Conservation (phyloP, 139 green algal genomes). For the Tetraselmis striata region DNA sequence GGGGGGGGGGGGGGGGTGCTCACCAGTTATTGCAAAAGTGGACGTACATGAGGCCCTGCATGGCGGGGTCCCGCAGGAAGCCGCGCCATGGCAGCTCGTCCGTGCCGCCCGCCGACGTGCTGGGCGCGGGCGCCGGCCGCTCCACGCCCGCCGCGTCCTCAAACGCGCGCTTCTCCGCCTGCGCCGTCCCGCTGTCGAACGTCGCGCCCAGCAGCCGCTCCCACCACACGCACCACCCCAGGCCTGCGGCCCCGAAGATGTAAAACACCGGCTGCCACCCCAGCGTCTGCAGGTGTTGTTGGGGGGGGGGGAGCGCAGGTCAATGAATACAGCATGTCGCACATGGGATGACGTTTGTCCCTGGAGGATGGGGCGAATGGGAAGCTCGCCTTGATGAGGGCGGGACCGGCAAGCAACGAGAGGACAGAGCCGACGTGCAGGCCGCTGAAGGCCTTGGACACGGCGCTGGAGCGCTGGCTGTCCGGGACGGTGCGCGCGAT, state of each 20-base stretch:
- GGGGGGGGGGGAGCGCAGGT: too few relatives aligned
- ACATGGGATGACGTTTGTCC: too few relatives aligned
- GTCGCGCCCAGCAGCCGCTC: constrained; percentile 39
- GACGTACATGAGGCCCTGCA: constrained; percentile 78
- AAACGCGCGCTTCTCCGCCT: not conserved
- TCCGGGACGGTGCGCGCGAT: constrained; percentile 66
- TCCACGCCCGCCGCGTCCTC: constrained; percentile 27
- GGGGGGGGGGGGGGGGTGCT: too few relatives aligned
- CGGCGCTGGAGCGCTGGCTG: constrained; percentile 67
- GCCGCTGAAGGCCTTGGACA: constrained; percentile 83
- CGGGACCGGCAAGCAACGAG: constrained; percentile 68
- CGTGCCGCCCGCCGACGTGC: constrained; percentile 8
- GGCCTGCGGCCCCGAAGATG: constrained; percentile 67
- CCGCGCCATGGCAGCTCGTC: constrained; percentile 72
- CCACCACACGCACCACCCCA: constrained; percentile 79
- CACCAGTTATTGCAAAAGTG: constrained; percentile 98
- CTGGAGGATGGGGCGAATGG: too few relatives aligned
- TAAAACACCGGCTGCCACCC: constrained; percentile 86
- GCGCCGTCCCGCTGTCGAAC: constrained; percentile 1
- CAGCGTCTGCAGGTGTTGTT: constrained; percentile 22
- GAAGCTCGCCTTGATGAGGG: constrained; percentile 55
- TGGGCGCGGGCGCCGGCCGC: not conserved
- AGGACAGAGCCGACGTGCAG: constrained; percentile 87
- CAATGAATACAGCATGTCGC: too few relatives aligned
- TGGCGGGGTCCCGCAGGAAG: constrained; percentile 62